Percentiles rank a stretch among this genome's conserved stretches.
These are phyloP conservation scores for Podospora pseudopauciseta DNA, from an alignment of 495 filamentous ascomycete species.

Conservation along the genomic window DNA sequence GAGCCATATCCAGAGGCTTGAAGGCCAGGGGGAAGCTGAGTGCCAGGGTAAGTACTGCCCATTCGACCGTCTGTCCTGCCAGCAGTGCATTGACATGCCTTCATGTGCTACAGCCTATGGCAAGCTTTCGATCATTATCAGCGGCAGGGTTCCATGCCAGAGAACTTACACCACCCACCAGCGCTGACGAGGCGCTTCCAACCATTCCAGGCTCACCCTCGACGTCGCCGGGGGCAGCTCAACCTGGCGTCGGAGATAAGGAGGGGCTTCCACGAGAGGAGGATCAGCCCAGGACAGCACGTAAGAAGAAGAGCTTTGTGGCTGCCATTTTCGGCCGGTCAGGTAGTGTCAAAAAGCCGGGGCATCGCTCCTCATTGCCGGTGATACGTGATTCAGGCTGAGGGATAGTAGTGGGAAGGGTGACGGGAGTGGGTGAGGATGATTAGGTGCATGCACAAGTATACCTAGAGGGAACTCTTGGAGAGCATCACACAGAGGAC, in stretches of 20 bases:
- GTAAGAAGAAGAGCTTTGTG: conserved; percentile 52
- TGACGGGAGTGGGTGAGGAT: background rate
- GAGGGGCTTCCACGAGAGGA: background rate
- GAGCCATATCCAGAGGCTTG: conserved; percentile 6
- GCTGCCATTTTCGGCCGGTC: conserved; percentile 44
- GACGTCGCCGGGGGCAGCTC: background rate
- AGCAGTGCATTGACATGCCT: background rate
- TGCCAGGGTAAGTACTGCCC: conserved; percentile 27
- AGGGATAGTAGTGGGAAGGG: background rate
- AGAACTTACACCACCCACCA: conserved; percentile 29
- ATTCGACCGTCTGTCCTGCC: background rate
- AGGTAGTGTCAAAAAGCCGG: conserved; percentile 14
- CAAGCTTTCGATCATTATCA: conserved; percentile 19
- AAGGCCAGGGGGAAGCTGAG: conserved; percentile 33
- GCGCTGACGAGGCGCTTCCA: conserved; percentile 24
- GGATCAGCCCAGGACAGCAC: conserved; percentile 34
- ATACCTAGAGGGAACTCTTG: background rate
- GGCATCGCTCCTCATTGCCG: conserved; percentile 14
- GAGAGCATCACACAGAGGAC: background rate
- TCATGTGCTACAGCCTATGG: conserved; percentile 18
- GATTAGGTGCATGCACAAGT: background rate
- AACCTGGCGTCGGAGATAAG: background rate
- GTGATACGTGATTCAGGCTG: conserved; percentile 11
- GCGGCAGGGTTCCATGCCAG: conserved; percentile 9
- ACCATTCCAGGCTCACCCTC: conserved; percentile 17